Evolutionary conservation across 805 yeast genomes (phyloP), one percentile per base, ranked within the genome.

Genomic region (Brettanomyces naardenensis): DNA sequence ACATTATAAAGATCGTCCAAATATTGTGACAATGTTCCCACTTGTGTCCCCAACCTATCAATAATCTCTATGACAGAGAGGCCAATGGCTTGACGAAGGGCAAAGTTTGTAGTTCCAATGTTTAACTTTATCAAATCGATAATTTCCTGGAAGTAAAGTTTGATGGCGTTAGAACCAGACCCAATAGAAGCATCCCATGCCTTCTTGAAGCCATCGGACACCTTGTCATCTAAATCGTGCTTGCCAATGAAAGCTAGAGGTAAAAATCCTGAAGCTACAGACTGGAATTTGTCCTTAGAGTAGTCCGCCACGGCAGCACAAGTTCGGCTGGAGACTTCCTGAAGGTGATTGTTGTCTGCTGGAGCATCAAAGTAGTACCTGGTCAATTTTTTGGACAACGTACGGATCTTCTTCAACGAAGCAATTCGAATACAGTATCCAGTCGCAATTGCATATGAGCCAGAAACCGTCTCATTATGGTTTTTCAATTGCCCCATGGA

Each of bases 221-320:
- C 75, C 1, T 61, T 62, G 15, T 64, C 58, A 13, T 64, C 69
- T 1, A 68, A 51, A 52, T 86, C 95, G 50, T 81, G 78, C 44
- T 75, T 77, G 1, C 86, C 97, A 41, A 90, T 62, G 53, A 76
- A 90, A 0, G 87, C 73, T 39, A 90, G 59, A 0, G 97, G 97
- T 42, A 89, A 62, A 43, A 83, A 80, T 2, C 77, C 72, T 14
- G 77, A 58, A 0, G 85, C 70, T 10, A 81, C 70, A 2, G 72
- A 58, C 13, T 73, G 73, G 52, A 87, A 85, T 46, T 65, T 71
- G 44, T 81, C 87, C 4, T 78, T 72, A 0, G 92, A 73, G 53
- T 83, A 75, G 43, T 73, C 75, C 1, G 86, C 68, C 5, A 86
- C 72, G 10, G 83, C 73, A 42, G 76, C 81, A 25, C 78, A 67